Conservation (phyloP, 2,329 filamentous ascomycete genomes). For the Botryotinia convoluta region DNA sequence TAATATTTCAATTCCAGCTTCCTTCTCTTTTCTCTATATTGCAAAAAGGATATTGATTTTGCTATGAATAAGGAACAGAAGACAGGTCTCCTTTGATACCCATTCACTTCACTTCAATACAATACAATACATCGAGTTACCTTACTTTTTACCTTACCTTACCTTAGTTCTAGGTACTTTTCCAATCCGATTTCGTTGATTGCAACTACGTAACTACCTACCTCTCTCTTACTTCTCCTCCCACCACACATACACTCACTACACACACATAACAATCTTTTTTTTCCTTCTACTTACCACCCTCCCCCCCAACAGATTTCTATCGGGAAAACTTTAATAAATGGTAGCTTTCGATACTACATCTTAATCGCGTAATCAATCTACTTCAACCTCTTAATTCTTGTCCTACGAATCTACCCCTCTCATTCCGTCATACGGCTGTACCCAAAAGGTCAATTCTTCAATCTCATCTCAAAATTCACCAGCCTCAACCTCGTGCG, state of each 20-base stretch:
- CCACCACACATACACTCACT: neutral
- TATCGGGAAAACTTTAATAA: neutral
- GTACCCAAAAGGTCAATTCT: neutral
- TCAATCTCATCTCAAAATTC: neutral
- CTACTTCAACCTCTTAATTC: neutral
- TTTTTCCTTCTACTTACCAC: neutral
- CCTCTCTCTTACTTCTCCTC: neutral
- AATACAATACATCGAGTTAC: neutral
- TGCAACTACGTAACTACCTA: conserved; percentile 1
- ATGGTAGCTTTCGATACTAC: neutral
- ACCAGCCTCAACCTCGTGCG: neutral
- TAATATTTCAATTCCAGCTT: neutral
- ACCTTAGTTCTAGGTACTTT: neutral
- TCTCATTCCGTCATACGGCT: neutral
- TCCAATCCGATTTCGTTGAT: neutral
- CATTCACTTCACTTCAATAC: neutral
- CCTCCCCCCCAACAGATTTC: neutral
- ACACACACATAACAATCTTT: neutral
- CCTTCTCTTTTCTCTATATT: neutral
- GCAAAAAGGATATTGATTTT: neutral
- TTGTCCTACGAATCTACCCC: neutral
- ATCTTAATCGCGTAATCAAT: conserved; percentile 4
- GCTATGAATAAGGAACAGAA: neutral
- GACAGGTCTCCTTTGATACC: neutral
- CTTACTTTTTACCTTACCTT: neutral